phyloP scores from a whole-genome alignment of 129 eudicot genomes.

The Dittrichia graveolens region DNA sequence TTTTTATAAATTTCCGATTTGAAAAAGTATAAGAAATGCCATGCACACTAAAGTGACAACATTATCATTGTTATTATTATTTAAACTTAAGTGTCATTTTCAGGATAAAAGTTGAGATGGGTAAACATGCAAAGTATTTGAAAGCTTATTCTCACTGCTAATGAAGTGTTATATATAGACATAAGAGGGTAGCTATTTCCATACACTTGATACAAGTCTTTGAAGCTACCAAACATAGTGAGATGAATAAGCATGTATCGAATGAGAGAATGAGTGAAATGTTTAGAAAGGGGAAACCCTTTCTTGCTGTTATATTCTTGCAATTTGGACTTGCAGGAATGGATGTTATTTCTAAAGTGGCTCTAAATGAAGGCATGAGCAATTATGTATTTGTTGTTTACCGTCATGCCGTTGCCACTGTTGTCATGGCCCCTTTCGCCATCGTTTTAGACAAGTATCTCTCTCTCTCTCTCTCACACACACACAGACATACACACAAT shows the following conservation, averaged over 20 bases:
- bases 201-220: conserved; percentile 25
- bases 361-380: conserved; percentile 82
- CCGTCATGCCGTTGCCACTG: conserved; percentile 71
- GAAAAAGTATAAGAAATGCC: conserved; percentile 4
- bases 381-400: conserved; percentile 76
- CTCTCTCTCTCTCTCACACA: background rate
- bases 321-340: conserved; percentile 86
- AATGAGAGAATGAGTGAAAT: conserved; percentile 29
- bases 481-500: background rate
- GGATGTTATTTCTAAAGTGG: conserved; percentile 71
- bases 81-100: conserved; percentile 9
- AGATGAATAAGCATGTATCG: conserved; percentile 30
- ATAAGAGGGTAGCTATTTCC: conserved; percentile 30
- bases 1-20: conserved; percentile 1
- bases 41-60: conserved; percentile 35
- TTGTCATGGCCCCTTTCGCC: conserved; percentile 77
- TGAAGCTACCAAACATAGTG: conserved; percentile 8
- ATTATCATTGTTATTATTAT: background rate
- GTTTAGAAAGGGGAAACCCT: conserved; percentile 52
- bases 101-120: conserved; percentile 24
- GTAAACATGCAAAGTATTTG: conserved; percentile 24
- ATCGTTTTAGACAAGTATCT: conserved; percentile 65
- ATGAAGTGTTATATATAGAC: conserved; percentile 32
- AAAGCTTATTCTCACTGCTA: conserved; percentile 23
- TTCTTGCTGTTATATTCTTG: conserved; percentile 62